Percentiles rank a stretch among this genome's conserved stretches.
Conservation (phyloP, 257 asterid species). For the Linaria vulgaris region DNA sequence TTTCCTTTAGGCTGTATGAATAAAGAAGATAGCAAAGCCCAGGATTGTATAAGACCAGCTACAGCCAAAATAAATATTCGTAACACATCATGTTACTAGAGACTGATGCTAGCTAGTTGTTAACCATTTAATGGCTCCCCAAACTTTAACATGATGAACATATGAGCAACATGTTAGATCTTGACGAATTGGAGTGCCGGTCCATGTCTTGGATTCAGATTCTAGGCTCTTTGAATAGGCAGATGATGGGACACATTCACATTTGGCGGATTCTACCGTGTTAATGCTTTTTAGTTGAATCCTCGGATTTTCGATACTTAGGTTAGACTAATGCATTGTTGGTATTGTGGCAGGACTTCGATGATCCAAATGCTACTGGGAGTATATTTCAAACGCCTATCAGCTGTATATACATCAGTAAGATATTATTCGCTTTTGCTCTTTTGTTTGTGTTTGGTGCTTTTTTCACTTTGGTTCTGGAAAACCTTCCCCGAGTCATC, state of each 20-base stretch:
- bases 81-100: background rate
- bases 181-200: background rate
- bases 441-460: slow-evolving; percentile 71
- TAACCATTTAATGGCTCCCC: too few species aligned
- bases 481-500: slow-evolving; percentile 73
- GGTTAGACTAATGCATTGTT: slow-evolving; percentile 15
- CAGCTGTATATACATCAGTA: slow-evolving; percentile 49
- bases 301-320: too few species aligned
- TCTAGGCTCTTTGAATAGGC: background rate
- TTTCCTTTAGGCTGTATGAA: background rate
- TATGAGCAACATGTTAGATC: background rate
- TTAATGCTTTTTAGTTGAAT: too few species aligned
- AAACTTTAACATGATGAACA: background rate
- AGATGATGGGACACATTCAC: too few species aligned
- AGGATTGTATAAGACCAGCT: too few species aligned
- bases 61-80: too few species aligned
- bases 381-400: slow-evolving; percentile 27
- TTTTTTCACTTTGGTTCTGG: slow-evolving; percentile 57
- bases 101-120: too few species aligned
- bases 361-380: slow-evolving; percentile 26
- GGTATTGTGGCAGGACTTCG: slow-evolving; percentile 40
- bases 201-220: background rate
- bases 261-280: too few species aligned
- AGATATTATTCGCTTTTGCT: slow-evolving; percentile 64
- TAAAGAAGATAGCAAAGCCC: too few species aligned